phyloP scores from a whole-genome alignment of 805 yeast genomes.

The Candida fluviatilis region DNA sequence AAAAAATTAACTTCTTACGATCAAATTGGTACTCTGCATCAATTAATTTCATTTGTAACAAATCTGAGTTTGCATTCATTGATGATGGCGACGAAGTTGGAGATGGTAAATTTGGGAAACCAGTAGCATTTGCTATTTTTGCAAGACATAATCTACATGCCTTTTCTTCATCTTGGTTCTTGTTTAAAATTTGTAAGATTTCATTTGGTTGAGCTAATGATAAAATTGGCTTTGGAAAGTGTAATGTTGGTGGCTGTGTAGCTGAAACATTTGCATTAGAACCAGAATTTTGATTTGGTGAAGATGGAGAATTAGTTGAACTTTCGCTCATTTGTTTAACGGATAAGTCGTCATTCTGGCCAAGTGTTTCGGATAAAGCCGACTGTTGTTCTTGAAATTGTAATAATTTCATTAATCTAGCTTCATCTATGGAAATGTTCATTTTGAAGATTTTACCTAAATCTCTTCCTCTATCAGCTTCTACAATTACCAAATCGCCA shows the following conservation, averaged over 20 bases:
- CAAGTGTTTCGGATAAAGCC: slow-evolving; percentile 41
- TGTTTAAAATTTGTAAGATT: slow-evolving; percentile 51
- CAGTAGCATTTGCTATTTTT: slow-evolving; percentile 44
- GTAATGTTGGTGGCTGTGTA: slow-evolving; percentile 42
- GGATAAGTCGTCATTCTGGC: slow-evolving; percentile 18
- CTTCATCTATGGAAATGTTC: slow-evolving; percentile 60
- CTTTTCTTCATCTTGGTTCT: slow-evolving; percentile 64
- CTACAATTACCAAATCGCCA: slow-evolving; percentile 75
- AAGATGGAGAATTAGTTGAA: slow-evolving; percentile 2
- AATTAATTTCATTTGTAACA: slow-evolving; percentile 52
- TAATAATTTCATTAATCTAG: slow-evolving; percentile 58
- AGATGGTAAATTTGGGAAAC: slow-evolving; percentile 3
- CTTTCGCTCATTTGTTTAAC: slow-evolving; percentile 18
- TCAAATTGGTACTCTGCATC: slow-evolving; percentile 83
- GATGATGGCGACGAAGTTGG: slow-evolving; percentile 6
- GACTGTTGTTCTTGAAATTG: slow-evolving; percentile 72
- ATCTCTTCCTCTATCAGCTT: slow-evolving; percentile 80
- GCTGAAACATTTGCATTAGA: slow-evolving; percentile 5
- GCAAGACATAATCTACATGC: slow-evolving; percentile 60
- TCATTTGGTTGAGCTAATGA: slow-evolving; percentile 62
- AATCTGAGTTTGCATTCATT: slow-evolving; percentile 10
- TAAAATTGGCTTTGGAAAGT: slow-evolving; percentile 65
- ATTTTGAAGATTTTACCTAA: slow-evolving; percentile 62
- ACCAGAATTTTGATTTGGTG: not conserved
- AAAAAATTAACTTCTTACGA: slow-evolving; percentile 70